Conservation (phyloP, 495 filamentous ascomycete genomes). For the Penicillium tannophilum region DNA sequence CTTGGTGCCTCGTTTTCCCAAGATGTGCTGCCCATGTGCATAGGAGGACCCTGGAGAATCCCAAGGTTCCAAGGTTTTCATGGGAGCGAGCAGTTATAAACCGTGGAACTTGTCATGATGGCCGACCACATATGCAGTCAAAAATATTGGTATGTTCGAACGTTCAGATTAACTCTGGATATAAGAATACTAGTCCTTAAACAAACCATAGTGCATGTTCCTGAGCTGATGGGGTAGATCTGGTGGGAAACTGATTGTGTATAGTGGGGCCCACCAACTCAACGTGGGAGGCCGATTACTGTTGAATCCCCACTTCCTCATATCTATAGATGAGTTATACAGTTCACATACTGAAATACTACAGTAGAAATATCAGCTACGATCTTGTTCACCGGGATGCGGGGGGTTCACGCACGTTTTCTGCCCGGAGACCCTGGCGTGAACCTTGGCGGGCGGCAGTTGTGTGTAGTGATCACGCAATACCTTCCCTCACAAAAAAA, state of each 20-base stretch:
- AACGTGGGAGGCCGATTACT: neutral
- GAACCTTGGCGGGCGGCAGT: too few species aligned
- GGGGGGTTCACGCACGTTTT: too few species aligned
- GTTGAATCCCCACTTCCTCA: neutral
- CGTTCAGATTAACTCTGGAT: neutral
- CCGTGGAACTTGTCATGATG: neutral
- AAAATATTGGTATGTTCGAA: neutral
- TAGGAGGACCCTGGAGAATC: neutral
- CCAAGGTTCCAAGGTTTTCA: neutral
- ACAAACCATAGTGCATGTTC: neutral
- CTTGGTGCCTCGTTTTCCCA: too few species aligned
- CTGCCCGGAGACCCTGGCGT: too few species aligned
- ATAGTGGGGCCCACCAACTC: slow-evolving; percentile 2
- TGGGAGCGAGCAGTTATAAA: neutral
- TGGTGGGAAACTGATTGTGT: neutral
- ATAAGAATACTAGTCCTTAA: neutral
- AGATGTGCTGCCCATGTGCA: neutral
- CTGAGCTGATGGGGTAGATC: neutral
- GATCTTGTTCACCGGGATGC: too few species aligned
- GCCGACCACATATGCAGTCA: neutral
- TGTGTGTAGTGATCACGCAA: too few species aligned
- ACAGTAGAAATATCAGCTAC: too few species aligned
- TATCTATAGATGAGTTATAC: neutral
- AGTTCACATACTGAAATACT: neutral
- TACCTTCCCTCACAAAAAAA: too few species aligned